These are phyloP conservation scores for Saccharomycopsis lassenensis DNA, from an alignment of 805 yeast genomes.

Conservation along the genomic window DNA sequence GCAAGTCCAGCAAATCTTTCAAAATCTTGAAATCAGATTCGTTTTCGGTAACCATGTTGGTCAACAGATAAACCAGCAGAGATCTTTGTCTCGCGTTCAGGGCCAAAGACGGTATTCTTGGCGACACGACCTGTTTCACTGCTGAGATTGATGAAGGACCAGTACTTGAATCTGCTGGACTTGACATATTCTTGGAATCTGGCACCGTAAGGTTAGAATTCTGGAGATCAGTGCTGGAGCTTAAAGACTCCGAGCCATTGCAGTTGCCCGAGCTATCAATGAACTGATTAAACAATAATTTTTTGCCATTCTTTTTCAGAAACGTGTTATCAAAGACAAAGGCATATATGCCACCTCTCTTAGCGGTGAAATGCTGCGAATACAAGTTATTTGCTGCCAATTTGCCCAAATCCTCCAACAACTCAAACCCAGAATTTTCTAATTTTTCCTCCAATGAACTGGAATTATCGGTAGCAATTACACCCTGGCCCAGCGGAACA, in stretches of 20 bases:
- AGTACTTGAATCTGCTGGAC: too few relatives aligned
- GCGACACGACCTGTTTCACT: neutral
- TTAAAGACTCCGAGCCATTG: neutral
- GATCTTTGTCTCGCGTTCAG: slow-evolving; percentile 8
- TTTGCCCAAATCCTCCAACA: slow-evolving; percentile 13
- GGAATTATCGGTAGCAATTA: neutral
- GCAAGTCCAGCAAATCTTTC: slow-evolving; percentile 6
- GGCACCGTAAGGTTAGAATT: neutral
- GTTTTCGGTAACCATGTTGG: slow-evolving; percentile 7
- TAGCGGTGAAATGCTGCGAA: slow-evolving; percentile 25
- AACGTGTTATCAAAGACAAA: slow-evolving; percentile 89
- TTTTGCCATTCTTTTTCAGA: slow-evolving; percentile 75
- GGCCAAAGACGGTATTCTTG: neutral
- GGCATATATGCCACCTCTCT: slow-evolving; percentile 64
- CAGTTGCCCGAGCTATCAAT: slow-evolving; percentile 17
- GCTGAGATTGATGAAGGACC: neutral
- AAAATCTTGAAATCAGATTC: slow-evolving; percentile 7
- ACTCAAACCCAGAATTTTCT: slow-evolving; percentile 7
- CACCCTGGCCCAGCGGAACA: neutral
- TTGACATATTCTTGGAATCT: too few relatives aligned
- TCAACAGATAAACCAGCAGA: slow-evolving; percentile 12
- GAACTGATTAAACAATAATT: slow-evolving; percentile 54
- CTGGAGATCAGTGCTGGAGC: neutral
- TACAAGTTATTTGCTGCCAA: slow-evolving; percentile 15
- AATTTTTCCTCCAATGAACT: slow-evolving; percentile 12